Evolutionary conservation across 2,329 filamentous ascomycete genomes (phyloP).

Genomic region (Paramyrothecium roridum): DNA sequence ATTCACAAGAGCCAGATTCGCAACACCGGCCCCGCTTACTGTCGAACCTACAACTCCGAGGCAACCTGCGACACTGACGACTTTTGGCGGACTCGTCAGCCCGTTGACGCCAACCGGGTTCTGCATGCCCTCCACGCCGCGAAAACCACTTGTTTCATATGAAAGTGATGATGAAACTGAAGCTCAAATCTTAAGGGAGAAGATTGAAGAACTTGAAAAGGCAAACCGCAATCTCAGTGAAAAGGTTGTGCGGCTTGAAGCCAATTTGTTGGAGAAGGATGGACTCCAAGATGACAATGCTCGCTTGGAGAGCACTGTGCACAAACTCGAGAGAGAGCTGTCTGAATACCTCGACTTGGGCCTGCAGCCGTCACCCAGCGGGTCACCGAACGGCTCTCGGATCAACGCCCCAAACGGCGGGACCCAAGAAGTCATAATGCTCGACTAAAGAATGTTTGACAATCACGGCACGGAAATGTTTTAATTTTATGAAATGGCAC

Average conservation of each 20-base stretch:
- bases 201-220: slow-evolving; percentile 4
- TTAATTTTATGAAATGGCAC: too few species aligned
- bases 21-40: neutral
- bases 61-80: neutral
- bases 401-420: too few species aligned
- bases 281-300: too few species aligned
- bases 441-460: too few species aligned
- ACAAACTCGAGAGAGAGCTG: too few species aligned
- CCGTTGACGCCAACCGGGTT: neutral
- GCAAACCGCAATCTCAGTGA: neutral
- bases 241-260: neutral
- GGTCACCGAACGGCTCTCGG: too few species aligned
- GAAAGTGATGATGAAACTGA: neutral
- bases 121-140: neutral
- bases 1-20: neutral
- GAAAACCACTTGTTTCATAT: too few species aligned
- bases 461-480: too few species aligned
- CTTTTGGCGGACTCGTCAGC: neutral
- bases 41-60: neutral
- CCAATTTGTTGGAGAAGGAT: neutral
- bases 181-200: neutral
- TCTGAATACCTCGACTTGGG: too few species aligned
- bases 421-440: too few species aligned
- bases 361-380: too few species aligned
- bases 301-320: too few species aligned